Evolutionary conservation across 495 filamentous ascomycete species (phyloP), one percentile per base, ranked within the genome.

Genomic region (Penicillium simplicissimum): DNA sequence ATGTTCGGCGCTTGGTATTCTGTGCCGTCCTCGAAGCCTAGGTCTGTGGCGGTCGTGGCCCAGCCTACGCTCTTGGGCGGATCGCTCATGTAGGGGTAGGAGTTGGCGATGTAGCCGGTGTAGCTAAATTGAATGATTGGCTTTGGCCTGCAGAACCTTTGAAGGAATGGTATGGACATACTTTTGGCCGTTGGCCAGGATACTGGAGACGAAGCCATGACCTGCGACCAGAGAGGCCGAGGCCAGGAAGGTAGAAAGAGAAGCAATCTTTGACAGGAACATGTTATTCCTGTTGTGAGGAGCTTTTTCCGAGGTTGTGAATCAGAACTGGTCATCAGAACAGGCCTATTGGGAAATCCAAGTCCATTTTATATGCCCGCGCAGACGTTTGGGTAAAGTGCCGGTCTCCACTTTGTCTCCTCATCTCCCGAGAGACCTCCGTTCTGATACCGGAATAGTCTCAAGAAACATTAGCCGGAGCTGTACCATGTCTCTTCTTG

Each of bases 141-240:
- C 36, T 35, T 33, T 4, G 28, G 4, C 28, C 13, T 28, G 25
- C n/a, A 53, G 3, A 4, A 8, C 8, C 19, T 45, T 43, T 37
- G 13, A 0, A 47, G 36, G 8, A n/a, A 37, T 11, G 8, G 28
- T 28, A 0, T 17, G n/a, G 33, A 60, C 65, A 40, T 67, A 72
- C 70, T 63, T 79, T 34, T 74, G 69, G 43, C 85, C 85, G 61
- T 84, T 80, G 54, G 80, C 77, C 10, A 85, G 71, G 63, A 88
- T 78, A 35, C 84, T 80, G 40, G 73, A 75, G 34, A 87, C 84
- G 53, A 79, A 82, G 28, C 84, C 86, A 70, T 88, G 86, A 59
- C 80, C 83, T 58, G 78, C 76, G 52, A 85, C 84, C 35, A 79
- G 63, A 17, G 81, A 66, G 37, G 76, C 75, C 47, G 76, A 74